These are phyloP conservation scores for Aspergillus costaricaensis DNA, from an alignment of 2,329 filamentous ascomycete species.

Conservation along the genomic window DNA sequence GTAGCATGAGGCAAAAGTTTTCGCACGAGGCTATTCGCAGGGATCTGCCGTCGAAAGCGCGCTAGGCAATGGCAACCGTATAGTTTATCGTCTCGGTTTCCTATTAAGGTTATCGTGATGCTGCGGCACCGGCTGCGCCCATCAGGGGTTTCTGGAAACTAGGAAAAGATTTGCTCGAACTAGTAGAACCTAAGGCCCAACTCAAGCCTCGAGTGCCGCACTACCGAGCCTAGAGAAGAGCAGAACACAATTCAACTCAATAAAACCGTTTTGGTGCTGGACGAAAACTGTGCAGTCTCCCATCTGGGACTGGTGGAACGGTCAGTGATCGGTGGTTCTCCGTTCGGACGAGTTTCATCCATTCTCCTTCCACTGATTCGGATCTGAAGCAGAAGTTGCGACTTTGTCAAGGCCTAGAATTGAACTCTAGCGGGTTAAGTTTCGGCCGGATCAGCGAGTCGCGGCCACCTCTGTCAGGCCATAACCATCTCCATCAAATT, in stretches of 20 bases:
- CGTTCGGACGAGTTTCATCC: not conserved
- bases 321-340: not conserved
- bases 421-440: not conserved
- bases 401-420: not conserved
- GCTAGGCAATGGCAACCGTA: not conserved
- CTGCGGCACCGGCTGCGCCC: not conserved
- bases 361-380: not conserved
- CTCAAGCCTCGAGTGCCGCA: not conserved
- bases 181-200: not conserved
- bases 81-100: conserved; percentile 7
- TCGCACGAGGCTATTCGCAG: not conserved
- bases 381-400: not conserved
- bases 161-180: not conserved
- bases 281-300: not conserved
- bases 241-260: not conserved
- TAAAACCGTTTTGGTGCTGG: no score
- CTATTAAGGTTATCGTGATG: conserved; percentile 9
- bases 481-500: not conserved
- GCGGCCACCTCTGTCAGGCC: not conserved
- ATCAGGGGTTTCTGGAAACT: not conserved
- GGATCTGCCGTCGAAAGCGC: not conserved
- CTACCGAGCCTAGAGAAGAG: not conserved
- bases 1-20: not conserved
- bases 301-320: not conserved
- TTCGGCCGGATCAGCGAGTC: not conserved